Conservation (phyloP, 179 eudicot species). For the Beta lomatogona region DNA sequence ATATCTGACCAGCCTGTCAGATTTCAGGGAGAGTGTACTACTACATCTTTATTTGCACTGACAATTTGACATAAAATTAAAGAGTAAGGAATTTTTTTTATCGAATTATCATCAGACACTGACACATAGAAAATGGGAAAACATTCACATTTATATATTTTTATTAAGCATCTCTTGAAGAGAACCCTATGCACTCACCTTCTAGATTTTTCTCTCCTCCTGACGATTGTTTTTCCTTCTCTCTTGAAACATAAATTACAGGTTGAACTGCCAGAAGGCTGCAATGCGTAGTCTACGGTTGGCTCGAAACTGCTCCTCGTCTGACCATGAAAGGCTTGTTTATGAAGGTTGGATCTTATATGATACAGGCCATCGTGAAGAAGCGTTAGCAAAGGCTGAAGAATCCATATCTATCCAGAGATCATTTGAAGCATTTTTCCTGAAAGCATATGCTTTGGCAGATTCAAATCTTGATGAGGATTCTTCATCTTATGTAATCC, state of each 20-base stretch:
- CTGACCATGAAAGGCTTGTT: conserved; percentile 78
- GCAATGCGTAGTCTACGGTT: conserved; percentile 79
- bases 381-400: conserved; percentile 84
- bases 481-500: conserved; percentile 58
- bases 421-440: conserved; percentile 85
- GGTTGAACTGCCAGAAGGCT: conserved; percentile 80
- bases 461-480: conserved; percentile 69
- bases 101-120: too few relatives aligned
- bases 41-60: not conserved
- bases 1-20: not conserved
- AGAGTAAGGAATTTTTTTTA: not conserved
- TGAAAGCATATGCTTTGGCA: conserved; percentile 80
- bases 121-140: not conserved
- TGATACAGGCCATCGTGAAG: conserved; percentile 84
- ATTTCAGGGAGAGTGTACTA: not conserved
- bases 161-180: not conserved
- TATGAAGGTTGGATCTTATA: conserved; percentile 87
- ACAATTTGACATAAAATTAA: not conserved
- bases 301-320: conserved; percentile 66
- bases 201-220: not conserved
- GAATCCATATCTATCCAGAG: conserved; percentile 67
- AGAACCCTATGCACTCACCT: not conserved
- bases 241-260: conserved; percentile 28
- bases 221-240: conserved; percentile 4
- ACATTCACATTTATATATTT: not conserved